Evolutionary conservation across 345 rosid species (phyloP), one percentile per base, ranked within the genome.

Genomic region (Excoecaria cochinchinensis): DNA sequence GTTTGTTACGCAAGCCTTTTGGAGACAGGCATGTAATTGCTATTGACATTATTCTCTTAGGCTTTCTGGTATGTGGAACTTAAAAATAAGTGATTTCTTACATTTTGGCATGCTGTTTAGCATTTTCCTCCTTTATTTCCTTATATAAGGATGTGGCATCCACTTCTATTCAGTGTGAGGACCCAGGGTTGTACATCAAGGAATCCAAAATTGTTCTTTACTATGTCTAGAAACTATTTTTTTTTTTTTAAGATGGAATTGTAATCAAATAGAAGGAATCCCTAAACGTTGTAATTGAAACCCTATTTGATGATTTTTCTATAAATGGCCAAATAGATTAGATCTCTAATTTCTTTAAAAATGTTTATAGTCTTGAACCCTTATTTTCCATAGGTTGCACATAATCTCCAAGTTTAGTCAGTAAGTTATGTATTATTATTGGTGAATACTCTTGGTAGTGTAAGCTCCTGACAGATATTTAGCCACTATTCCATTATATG

Each of bases 251-350:
- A 39, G 39, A 57, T 71, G 60, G 48, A 39, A 19, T 12, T 70
- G 74, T 19, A 67, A 66, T 46, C 21, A 13, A 17, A 17, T 16
- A 46, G 60, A 17, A 51, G 22, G 44, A 16, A 51, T 36, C 44
- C 15, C 72, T 31, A 31, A 31, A 31, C 31, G 1, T 31, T 31
- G 31, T 31, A 46, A 19, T 60, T 0, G 48, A 42, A 42, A 42
- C 31, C 65, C 39, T 47, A 8, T 42, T 68, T 62, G 56, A 21
- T 59, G 60, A 15, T 74, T 36, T 24, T 12, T 55, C 79, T 38
- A 17, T 69, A 42, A 42, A 42, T 42, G 46, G 3, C 46, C 46
- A 42, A 42, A 42, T 42, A 42, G 6, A 42, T 42, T 5, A 42
- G 46, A 42, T 42, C 8, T 42, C 46, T 42, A 42, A 42, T 42